phyloP scores from a whole-genome alignment of 345 rosid species.

The Triadica sebifera region DNA sequence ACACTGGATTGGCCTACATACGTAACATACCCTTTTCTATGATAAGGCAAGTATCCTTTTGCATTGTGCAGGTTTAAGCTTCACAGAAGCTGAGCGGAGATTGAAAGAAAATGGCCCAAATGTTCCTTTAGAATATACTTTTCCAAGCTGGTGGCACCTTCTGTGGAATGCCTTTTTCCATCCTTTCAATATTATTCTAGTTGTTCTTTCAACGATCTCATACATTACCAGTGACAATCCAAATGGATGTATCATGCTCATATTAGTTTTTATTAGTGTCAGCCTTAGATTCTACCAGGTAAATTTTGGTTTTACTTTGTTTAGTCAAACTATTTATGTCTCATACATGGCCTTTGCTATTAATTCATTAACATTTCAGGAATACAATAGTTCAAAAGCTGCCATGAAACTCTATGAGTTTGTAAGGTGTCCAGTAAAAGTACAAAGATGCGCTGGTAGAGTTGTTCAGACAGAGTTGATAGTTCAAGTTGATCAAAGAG shows the following conservation, averaged over 20 bases:
- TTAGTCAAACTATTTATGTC: not conserved
- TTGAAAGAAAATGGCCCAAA: conserved; percentile 63
- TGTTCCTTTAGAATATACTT: conserved; percentile 44
- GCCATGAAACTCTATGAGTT: conserved; percentile 71
- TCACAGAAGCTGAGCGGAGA: conserved; percentile 66
- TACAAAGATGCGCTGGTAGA: conserved; percentile 74
- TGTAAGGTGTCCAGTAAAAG: conserved; percentile 60
- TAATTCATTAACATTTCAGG: conserved; percentile 34
- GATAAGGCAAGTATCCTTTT: not conserved
- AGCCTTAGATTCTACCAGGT: conserved; percentile 66
- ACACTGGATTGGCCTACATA: not conserved
- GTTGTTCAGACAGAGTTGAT: conserved; percentile 61
- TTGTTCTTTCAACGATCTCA: conserved; percentile 55
- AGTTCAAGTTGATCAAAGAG: conserved; percentile 70
- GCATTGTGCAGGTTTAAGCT: conserved; percentile 52
- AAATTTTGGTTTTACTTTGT: conserved; percentile 7
- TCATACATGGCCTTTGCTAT: not conserved
- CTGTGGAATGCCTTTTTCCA: conserved; percentile 69
- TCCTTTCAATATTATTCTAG: conserved; percentile 66
- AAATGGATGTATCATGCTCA: conserved; percentile 66
- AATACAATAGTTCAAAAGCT: conserved; percentile 67
- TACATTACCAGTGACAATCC: conserved; percentile 60
- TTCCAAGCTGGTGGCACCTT: conserved; percentile 62
- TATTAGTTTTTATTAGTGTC: conserved; percentile 59
- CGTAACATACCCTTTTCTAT: not conserved